Conservation (phyloP, 1,284 basidiomycete genomes). For the Ustilago shanxiensis region DNA sequence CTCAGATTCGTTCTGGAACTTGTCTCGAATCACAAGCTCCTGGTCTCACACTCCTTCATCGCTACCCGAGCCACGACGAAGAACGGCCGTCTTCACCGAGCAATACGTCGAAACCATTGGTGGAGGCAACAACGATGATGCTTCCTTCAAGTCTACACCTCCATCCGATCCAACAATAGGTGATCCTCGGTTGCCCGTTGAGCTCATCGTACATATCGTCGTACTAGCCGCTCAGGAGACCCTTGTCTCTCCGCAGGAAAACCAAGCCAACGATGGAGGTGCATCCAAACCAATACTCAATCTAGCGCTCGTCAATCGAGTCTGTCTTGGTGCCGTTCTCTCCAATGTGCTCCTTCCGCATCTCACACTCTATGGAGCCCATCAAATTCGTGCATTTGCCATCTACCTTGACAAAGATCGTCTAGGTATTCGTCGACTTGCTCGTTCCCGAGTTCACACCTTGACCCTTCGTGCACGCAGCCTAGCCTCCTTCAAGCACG, state of each 20-base stretch:
- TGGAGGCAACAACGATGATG: conserved; percentile 12
- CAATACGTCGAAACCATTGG: conserved; percentile 50
- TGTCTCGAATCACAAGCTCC: conserved; percentile 17
- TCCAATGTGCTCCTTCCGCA: conserved; percentile 14
- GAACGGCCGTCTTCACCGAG: conserved; percentile 26
- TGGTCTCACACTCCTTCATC: conserved; percentile 13
- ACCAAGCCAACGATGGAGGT: not conserved
- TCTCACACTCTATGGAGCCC: conserved; percentile 19
- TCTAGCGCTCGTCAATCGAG: conserved; percentile 26
- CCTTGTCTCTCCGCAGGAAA: not conserved
- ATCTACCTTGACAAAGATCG: conserved; percentile 27
- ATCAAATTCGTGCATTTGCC: conserved; percentile 27
- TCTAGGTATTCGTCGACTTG: conserved; percentile 12
- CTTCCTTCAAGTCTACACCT: not conserved
- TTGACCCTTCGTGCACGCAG: conserved; percentile 21
- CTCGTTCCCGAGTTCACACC: conserved; percentile 6
- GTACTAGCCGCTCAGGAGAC: conserved; percentile 23
- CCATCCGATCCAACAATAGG: not conserved
- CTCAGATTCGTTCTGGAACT: conserved; percentile 34
- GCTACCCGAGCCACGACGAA: conserved; percentile 11
- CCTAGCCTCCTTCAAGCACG: not conserved
- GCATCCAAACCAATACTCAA: conserved; percentile 14
- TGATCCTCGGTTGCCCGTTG: conserved; percentile 26
- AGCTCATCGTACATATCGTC: conserved; percentile 39
- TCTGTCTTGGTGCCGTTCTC: conserved; percentile 27